Evolutionary conservation across 345 rosid genomes (phyloP).

Genomic region (Lepidium sativum): DNA sequence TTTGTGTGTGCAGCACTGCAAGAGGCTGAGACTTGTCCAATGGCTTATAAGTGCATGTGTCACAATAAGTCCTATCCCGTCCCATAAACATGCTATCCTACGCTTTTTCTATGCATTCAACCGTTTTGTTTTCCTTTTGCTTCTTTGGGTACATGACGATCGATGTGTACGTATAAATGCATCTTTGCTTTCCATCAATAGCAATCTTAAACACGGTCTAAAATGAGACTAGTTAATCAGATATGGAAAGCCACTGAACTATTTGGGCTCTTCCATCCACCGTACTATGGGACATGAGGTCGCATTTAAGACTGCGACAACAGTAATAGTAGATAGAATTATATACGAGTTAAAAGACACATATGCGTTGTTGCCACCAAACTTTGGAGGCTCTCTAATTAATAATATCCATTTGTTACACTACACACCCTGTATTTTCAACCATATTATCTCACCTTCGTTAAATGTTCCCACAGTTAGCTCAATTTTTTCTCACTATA

Average conservation of each 20-base stretch:
- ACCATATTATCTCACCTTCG: slow-evolving; percentile 17
- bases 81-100: slow-evolving; percentile 32
- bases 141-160: not conserved
- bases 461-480: slow-evolving; percentile 29
- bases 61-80: slow-evolving; percentile 78
- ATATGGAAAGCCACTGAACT: not conserved
- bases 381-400: slow-evolving; percentile 27
- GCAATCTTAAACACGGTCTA: not conserved
- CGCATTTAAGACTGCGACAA: slow-evolving; percentile 15
- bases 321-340: not conserved
- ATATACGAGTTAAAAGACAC: not conserved
- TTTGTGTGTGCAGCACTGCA: slow-evolving; percentile 71
- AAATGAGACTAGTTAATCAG: not conserved
- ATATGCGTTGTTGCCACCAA: slow-evolving; percentile 16
- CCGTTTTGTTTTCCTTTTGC: slow-evolving; percentile 12
- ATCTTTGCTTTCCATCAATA: not conserved
- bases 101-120: not conserved
- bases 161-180: slow-evolving; percentile 7
- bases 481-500: slow-evolving; percentile 13
- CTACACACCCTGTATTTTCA: slow-evolving; percentile 14
- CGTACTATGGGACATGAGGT: slow-evolving; percentile 3
- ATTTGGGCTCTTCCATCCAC: slow-evolving; percentile 1
- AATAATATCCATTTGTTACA: slow-evolving; percentile 7
- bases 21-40: slow-evolving; percentile 96
- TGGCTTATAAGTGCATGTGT: slow-evolving; percentile 97